Percentiles rank a stretch among this genome's conserved stretches.
Conservation (phyloP, 352 stramenopile genomes). For the Phytophthora ramorum region DNA sequence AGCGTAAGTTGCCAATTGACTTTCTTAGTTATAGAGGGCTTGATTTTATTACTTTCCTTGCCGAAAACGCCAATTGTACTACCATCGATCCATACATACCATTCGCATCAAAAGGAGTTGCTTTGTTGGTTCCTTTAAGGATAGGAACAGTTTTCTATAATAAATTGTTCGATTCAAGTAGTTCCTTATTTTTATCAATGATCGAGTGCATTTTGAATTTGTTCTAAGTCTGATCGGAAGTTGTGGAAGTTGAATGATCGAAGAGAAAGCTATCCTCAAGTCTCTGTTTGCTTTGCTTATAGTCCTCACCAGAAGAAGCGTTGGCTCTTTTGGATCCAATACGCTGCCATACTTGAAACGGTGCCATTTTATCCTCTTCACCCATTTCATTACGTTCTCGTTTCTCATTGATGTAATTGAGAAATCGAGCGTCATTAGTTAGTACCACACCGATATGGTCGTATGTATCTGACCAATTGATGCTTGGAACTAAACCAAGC, state of each 20-base stretch:
- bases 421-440: slow-evolving; percentile 6
- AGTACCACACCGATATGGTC: slow-evolving; percentile 9
- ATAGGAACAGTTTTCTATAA: slow-evolving; percentile 8
- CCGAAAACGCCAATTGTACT: slow-evolving; percentile 6
- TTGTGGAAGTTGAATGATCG: slow-evolving; percentile 19
- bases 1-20: slow-evolving; percentile 9
- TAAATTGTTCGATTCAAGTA: slow-evolving; percentile 16
- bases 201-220: slow-evolving; percentile 7
- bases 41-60: slow-evolving; percentile 6
- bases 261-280: slow-evolving; percentile 17
- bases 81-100: slow-evolving; percentile 12
- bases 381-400: slow-evolving; percentile 10
- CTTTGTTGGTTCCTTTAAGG: slow-evolving; percentile 13
- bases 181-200: slow-evolving; percentile 13
- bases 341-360: slow-evolving; percentile 9
- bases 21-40: too few species aligned
- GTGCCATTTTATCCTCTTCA: slow-evolving; percentile 15
- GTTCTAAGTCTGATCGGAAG: slow-evolving; percentile 7
- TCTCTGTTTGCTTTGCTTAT: too few species aligned
- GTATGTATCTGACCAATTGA: slow-evolving; percentile 17
- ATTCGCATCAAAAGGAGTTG: slow-evolving; percentile 4
- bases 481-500: slow-evolving; percentile 14
- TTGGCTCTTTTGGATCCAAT: too few species aligned
- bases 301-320: too few species aligned
- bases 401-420: slow-evolving; percentile 10